Percentiles rank a stretch among this genome's conserved stretches.
Evolutionary conservation across 768 basidiomycete genomes (phyloP).

Genomic region (Astraeus odoratus): DNA sequence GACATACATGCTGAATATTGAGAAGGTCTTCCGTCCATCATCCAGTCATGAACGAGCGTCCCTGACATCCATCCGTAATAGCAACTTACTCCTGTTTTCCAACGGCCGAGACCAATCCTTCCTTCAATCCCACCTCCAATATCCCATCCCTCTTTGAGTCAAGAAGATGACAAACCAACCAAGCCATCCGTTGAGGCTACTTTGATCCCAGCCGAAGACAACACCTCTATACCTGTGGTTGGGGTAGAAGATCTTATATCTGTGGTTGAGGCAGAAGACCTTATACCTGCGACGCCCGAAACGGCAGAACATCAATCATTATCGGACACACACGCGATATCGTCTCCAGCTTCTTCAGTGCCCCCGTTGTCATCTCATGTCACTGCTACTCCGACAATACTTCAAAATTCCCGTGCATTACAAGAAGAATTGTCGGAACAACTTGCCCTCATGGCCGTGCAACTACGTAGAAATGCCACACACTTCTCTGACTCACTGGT

Average conservation of each 20-base stretch:
- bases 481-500: constrained; percentile 70
- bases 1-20: constrained; percentile 40
- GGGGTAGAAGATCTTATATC: constrained; percentile 32
- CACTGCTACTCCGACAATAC: constrained; percentile 32
- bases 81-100: constrained; percentile 35
- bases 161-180: background rate
- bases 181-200: constrained; percentile 13
- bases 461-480: constrained; percentile 76
- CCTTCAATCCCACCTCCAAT: constrained; percentile 43
- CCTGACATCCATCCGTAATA: constrained; percentile 14
- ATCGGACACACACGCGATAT: constrained; percentile 7
- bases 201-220: constrained; percentile 19
- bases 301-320: constrained; percentile 9
- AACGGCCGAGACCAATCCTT: constrained; percentile 44
- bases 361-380: constrained; percentile 28
- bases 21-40: constrained; percentile 38
- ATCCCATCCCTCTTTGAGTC: constrained; percentile 5
- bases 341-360: constrained; percentile 20
- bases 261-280: constrained; percentile 27
- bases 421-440: constrained; percentile 73
- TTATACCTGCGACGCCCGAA: constrained; percentile 33
- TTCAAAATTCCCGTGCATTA: constrained; percentile 51
- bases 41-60: background rate
- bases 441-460: constrained; percentile 79
- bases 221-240: constrained; percentile 5